Conservation (phyloP, 805 yeast genomes). For the Blastobotrys muscicola region DNA sequence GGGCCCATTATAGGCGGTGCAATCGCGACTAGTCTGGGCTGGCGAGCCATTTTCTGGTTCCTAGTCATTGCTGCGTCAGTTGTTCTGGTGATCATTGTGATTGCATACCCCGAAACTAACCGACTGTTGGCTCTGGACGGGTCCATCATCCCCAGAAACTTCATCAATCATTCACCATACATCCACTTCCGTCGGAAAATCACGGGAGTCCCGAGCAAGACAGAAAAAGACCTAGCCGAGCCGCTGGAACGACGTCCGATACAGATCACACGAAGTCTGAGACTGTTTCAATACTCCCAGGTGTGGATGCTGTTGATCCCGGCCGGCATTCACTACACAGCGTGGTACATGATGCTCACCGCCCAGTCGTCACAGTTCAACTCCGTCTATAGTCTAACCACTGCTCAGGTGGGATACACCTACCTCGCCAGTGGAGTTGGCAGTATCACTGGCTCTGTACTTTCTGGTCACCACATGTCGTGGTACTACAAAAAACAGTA, state of each 20-base stretch:
- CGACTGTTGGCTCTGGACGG: conserved; percentile 67
- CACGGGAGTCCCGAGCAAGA: conserved; percentile 16
- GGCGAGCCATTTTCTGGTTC: conserved; percentile 64
- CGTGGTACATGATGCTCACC: conserved; percentile 63
- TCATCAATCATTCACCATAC: conserved; percentile 18
- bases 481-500: conserved; percentile 31
- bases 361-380: conserved; percentile 49
- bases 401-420: conserved; percentile 55
- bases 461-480: conserved; percentile 49
- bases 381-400: conserved; percentile 39
- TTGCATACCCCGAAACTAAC: conserved; percentile 65
- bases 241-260: background rate
- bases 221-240: background rate
- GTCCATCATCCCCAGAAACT: conserved; percentile 39
- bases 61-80: conserved; percentile 54
- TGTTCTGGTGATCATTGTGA: conserved; percentile 23
- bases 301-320: conserved; percentile 44
- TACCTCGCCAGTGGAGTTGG: conserved; percentile 68
- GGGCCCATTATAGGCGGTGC: conserved; percentile 60
- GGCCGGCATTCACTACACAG: conserved; percentile 51
- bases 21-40: conserved; percentile 38
- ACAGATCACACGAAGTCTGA: conserved; percentile 30
- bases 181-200: conserved; percentile 8
- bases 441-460: conserved; percentile 49
- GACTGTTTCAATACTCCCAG: conserved; percentile 35